Evolutionary conservation across 2,329 filamentous ascomycete genomes (phyloP).

Genomic region (Claviceps cyperi): DNA sequence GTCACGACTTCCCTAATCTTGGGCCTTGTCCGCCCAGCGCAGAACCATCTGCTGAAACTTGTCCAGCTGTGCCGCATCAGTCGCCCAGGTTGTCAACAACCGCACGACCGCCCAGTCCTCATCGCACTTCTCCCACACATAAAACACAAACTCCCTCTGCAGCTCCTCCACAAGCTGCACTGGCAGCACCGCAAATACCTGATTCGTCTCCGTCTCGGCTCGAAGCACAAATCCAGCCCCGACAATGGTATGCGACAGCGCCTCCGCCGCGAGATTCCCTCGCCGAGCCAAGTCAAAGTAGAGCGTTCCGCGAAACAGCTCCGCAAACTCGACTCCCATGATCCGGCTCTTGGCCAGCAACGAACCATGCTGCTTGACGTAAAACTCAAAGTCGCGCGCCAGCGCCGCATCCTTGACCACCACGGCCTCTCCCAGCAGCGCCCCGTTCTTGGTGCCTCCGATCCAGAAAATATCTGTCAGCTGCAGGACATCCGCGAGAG

Average conservation of each 20-base stretch:
- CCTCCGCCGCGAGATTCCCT: constrained; percentile 29
- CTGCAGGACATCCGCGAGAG: constrained; percentile 28
- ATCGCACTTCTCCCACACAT: constrained; percentile 30
- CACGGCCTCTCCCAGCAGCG: constrained; percentile 34
- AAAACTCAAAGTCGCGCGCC: constrained; percentile 33
- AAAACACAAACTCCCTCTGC: constrained; percentile 30
- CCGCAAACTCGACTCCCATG: constrained; percentile 34
- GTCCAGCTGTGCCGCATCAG: constrained; percentile 26
- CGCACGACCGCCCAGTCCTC: constrained; percentile 26
- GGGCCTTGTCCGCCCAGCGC: constrained; percentile 6
- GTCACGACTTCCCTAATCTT: too few species aligned
- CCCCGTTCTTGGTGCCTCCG: constrained; percentile 37
- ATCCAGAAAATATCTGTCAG: constrained; percentile 40
- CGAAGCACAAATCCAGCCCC: constrained; percentile 25
- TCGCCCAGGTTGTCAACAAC: constrained; percentile 36
- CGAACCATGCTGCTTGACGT: constrained; percentile 36
- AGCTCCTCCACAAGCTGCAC: constrained; percentile 22
- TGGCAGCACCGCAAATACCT: constrained; percentile 33
- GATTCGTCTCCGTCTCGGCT: constrained; percentile 34
- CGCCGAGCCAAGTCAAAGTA: constrained; percentile 31
- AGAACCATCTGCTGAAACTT: constrained; percentile 18
- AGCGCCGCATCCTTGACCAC: constrained; percentile 28
- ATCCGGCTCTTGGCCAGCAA: constrained; percentile 34
- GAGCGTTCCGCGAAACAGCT: constrained; percentile 29
- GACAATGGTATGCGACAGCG: constrained; percentile 27